Conservation (phyloP, 257 asterid genomes). For the Solanum commersonii region DNA sequence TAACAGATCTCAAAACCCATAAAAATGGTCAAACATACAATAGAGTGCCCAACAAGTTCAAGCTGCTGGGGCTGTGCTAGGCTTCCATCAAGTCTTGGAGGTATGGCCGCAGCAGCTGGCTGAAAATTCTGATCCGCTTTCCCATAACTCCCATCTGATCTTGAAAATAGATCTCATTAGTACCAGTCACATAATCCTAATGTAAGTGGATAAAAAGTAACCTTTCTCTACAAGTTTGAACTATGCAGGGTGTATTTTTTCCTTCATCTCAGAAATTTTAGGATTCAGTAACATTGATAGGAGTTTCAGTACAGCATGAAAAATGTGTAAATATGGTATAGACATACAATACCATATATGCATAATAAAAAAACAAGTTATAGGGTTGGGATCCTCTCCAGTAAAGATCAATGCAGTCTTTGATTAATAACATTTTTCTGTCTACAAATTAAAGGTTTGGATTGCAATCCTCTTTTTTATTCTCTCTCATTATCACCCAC, state of each 20-base stretch:
- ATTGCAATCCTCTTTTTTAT: neutral
- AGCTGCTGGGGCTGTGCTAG: constrained; percentile 45
- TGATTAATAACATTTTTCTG: neutral
- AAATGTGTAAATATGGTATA: neutral
- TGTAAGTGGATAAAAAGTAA: neutral
- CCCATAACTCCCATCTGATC: constrained; percentile 35
- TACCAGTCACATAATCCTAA: neutral
- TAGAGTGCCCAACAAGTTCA: constrained; percentile 66
- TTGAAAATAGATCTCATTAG: constrained; percentile 14
- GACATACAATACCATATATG: neutral
- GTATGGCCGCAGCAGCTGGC: constrained; percentile 31
- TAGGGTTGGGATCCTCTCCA: neutral
- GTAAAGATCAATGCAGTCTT: neutral
- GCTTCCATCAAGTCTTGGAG: constrained; percentile 35
- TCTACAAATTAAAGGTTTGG: neutral
- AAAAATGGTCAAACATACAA: constrained; percentile 15
- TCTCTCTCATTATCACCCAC: neutral
- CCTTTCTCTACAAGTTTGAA: neutral
- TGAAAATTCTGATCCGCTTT: constrained; percentile 24
- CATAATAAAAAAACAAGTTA: neutral
- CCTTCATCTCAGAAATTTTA: neutral
- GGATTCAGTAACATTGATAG: neutral
- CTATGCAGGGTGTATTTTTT: neutral
- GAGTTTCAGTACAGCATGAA: neutral
- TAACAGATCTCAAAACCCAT: neutral